Conservation (phyloP, 257 asterid species). For the Datura wrightii region DNA sequence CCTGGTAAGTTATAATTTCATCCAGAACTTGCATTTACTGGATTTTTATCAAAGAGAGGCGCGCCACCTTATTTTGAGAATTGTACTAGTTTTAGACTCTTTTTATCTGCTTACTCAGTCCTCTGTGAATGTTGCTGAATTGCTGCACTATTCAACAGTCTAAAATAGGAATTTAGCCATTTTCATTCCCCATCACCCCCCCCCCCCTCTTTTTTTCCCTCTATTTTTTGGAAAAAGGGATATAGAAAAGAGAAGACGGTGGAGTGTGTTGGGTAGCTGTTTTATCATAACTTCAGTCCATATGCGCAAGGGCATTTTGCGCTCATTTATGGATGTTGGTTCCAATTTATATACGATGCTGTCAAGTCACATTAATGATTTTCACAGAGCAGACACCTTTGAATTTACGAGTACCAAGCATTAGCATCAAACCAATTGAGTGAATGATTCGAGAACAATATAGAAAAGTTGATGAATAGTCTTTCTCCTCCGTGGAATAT, state of each 20-base stretch:
- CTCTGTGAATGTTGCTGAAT: neutral
- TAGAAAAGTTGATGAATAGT: neutral
- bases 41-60: neutral
- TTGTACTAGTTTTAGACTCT: neutral
- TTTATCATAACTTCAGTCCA: neutral
- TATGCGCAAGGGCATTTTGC: neutral
- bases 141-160: neutral
- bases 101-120: neutral
- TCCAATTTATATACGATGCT: neutral
- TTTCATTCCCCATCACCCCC: neutral
- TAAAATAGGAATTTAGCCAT: neutral
- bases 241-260: neutral
- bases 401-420: neutral
- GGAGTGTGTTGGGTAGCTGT: neutral
- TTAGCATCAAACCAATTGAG: neutral
- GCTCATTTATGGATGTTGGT: conserved; percentile 24
- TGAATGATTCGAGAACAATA: neutral
- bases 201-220: too few relatives aligned
- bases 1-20: conserved; percentile 51
- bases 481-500: neutral
- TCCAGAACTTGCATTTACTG: neutral
- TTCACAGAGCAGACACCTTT: neutral
- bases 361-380: conserved; percentile 1
- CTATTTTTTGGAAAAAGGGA: too few relatives aligned
- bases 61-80: too few relatives aligned